Percentiles rank a stretch among this genome's conserved stretches.
Evolutionary conservation across 106 monocot genomes (phyloP).

Genomic region (Dioscorea dumetorum): DNA sequence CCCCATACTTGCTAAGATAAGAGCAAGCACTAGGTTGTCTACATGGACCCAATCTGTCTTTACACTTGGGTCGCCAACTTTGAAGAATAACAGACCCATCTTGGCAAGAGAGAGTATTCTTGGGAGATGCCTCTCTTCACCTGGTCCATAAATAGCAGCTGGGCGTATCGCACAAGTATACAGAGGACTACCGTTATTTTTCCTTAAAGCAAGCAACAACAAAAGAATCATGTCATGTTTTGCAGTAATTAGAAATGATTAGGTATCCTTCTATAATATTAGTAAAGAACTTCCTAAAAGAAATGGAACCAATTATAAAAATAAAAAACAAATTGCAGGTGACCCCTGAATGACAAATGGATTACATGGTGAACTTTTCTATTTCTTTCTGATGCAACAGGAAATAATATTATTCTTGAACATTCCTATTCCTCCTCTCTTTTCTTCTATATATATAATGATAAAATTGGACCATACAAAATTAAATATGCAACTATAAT

Average conservation of each 20-base stretch:
- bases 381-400: too few relatives aligned
- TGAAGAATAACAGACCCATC: constrained; percentile 61
- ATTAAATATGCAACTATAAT: too few relatives aligned
- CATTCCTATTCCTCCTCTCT: too few relatives aligned
- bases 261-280: too few relatives aligned
- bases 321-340: not conserved
- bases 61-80: constrained; percentile 59
- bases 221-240: too few relatives aligned
- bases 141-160: constrained; percentile 96
- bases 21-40: constrained; percentile 89
- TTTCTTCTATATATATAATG: too few relatives aligned
- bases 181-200: constrained; percentile 35
- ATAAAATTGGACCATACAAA: too few relatives aligned
- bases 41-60: constrained; percentile 96
- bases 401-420: too few relatives aligned
- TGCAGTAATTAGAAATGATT: too few relatives aligned
- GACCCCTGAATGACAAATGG: too few relatives aligned
- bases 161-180: constrained; percentile 96
- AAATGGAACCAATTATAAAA: not conserved
- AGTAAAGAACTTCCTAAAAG: too few relatives aligned
- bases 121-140: constrained; percentile 90
- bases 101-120: constrained; percentile 86
- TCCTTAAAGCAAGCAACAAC: constrained; percentile 28
- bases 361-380: too few relatives aligned
- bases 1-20: constrained; percentile 91